A percentile compares a stretch with the other conserved stretches of the same genome.
These are phyloP conservation scores for Colletotrichum shisoi DNA, from an alignment of 2,329 filamentous ascomycete species.

Conservation along the genomic window DNA sequence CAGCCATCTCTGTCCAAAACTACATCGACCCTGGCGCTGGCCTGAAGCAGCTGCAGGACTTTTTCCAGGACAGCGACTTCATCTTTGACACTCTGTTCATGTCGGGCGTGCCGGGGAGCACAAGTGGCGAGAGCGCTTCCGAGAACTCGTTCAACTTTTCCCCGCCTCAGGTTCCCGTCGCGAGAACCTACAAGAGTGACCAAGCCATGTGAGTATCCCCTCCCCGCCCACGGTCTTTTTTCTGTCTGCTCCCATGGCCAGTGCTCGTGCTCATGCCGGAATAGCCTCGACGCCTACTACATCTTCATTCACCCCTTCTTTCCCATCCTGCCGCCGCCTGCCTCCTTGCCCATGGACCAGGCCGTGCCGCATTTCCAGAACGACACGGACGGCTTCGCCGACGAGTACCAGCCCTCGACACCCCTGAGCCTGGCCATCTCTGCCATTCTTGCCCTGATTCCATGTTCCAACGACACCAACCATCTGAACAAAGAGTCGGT, in stretches of 20 bases:
- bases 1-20: constrained; percentile 49
- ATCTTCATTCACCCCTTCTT: constrained; percentile 61
- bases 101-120: constrained; percentile 37
- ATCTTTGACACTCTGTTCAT: constrained; percentile 57
- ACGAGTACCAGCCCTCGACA: constrained; percentile 52
- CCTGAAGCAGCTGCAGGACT: constrained; percentile 56
- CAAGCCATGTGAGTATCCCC: constrained; percentile 50
- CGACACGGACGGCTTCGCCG: constrained; percentile 48
- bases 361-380: constrained; percentile 49
- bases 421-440: constrained; percentile 58
- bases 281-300: constrained; percentile 58
- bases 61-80: constrained; percentile 57
- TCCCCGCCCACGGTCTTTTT: neutral
- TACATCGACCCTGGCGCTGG: constrained; percentile 59
- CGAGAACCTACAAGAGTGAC: constrained; percentile 54
- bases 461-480: constrained; percentile 52
- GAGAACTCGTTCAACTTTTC: constrained; percentile 36
- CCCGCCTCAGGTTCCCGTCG: constrained; percentile 45
- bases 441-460: constrained; percentile 58
- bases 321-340: constrained; percentile 58
- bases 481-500: constrained; percentile 52
- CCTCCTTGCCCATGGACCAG: constrained; percentile 47
- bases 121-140: constrained; percentile 38
- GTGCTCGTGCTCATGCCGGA: neutral
- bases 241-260: no score